phyloP scores from a whole-genome alignment of 177 flowering plant genomes.

The Telopea speciosissima region DNA sequence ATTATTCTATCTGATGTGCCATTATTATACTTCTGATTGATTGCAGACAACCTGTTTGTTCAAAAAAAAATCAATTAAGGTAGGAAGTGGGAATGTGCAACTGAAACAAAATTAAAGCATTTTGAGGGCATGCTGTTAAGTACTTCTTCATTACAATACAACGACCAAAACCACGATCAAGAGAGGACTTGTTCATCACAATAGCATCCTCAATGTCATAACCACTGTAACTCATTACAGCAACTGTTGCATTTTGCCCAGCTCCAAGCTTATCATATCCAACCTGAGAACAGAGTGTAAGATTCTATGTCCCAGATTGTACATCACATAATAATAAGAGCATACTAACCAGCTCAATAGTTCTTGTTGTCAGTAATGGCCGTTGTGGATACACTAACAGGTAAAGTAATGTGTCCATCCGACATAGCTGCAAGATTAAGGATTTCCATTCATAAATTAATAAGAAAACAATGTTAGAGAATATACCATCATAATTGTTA shows the following conservation, averaged over 20 bases:
- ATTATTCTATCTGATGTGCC: constrained; percentile 53
- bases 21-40: constrained; percentile 48
- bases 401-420: constrained; percentile 87
- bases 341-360: constrained; percentile 85
- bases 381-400: constrained; percentile 94
- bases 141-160: constrained; percentile 94
- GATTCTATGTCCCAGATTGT: background rate
- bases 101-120: background rate
- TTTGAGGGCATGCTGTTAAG: background rate
- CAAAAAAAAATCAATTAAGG: no score
- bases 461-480: background rate
- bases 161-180: constrained; percentile 99
- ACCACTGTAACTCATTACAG: constrained; percentile 98
- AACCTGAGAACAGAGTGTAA: constrained; percentile 43
- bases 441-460: background rate
- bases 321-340: background rate
- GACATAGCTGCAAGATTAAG: constrained; percentile 41
- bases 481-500: no score
- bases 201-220: constrained; percentile 99
- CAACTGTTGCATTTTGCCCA: constrained; percentile 98
- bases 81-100: background rate
- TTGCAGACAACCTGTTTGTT: constrained; percentile 37
- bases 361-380: constrained; percentile 84
- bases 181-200: constrained; percentile 95
- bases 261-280: constrained; percentile 96